Conservation (phyloP, 371 early-diverging fungal species). For the Saksenaea vasiformis region DNA sequence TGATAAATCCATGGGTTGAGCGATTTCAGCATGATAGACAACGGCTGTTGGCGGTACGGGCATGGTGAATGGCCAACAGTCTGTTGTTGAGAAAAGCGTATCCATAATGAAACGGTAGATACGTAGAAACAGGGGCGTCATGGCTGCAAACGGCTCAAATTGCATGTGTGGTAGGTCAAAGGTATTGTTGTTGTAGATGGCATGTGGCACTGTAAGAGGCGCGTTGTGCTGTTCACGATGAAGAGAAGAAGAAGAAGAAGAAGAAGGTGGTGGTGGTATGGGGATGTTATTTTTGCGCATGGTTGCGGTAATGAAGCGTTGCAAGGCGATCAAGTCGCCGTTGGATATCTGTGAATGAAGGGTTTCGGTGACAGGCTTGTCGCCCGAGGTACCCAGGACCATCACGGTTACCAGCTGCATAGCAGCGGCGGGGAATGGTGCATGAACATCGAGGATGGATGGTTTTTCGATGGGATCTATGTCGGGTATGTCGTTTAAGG, state of each 20-base stretch:
- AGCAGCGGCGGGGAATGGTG: constrained; percentile 35
- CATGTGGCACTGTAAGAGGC: background rate
- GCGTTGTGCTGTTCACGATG: too few species aligned
- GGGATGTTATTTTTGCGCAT: constrained; percentile 33
- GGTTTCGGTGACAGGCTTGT: constrained; percentile 44
- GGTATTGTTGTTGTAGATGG: background rate
- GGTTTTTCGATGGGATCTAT: constrained; percentile 32
- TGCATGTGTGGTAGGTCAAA: constrained; percentile 28
- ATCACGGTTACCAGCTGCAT: constrained; percentile 46
- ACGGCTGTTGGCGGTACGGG: constrained; percentile 40
- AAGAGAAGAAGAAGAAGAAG: too few species aligned
- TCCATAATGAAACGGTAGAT: constrained; percentile 47
- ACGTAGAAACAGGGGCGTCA: constrained; percentile 42
- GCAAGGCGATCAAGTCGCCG: constrained; percentile 45
- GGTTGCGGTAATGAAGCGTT: constrained; percentile 40
- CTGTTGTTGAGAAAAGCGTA: constrained; percentile 41
- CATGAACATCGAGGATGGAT: constrained; percentile 29
- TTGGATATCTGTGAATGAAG: constrained; percentile 48
- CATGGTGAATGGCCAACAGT: constrained; percentile 51
- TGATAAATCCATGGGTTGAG: constrained; percentile 43
- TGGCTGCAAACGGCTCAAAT: constrained; percentile 35
- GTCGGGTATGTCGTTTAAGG: constrained; percentile 32
- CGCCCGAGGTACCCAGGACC: constrained; percentile 49
- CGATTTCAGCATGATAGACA: constrained; percentile 42
- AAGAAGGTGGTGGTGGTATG: constrained; percentile 10